phyloP scores from a whole-genome alignment of 331 rosid genomes.

The Saraca asoca region DNA sequence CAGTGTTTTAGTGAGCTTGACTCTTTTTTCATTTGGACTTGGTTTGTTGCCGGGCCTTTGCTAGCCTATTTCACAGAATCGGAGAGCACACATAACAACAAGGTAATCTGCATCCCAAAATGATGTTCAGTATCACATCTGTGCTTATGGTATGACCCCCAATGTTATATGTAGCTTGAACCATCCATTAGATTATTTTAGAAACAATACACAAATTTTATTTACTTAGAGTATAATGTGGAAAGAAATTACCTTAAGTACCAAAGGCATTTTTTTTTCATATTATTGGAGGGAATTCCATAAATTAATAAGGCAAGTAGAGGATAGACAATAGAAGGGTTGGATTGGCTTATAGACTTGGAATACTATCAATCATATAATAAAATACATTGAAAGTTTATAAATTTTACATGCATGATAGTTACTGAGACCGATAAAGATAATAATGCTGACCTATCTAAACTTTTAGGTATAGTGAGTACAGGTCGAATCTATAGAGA shows the following conservation, averaged over 20 bases:
- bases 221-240: slow-evolving; percentile 12
- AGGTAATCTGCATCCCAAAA: slow-evolving; percentile 83
- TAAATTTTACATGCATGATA: slow-evolving; percentile 87
- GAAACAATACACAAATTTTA: slow-evolving; percentile 13
- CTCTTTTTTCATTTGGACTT: too few species aligned
- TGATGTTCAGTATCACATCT: slow-evolving; percentile 71
- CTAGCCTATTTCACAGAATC: too few species aligned
- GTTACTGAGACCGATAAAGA: too few species aligned
- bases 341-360: slow-evolving; percentile 23
- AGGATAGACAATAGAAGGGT: slow-evolving; percentile 33
- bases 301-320: slow-evolving; percentile 76
- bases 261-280: slow-evolving; percentile 71
- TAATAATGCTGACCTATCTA: too few species aligned
- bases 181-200: slow-evolving; percentile 35
- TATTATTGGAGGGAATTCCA: slow-evolving; percentile 75
- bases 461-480: too few species aligned
- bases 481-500: too few species aligned
- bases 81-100: too few species aligned
- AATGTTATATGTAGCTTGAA: slow-evolving; percentile 85
- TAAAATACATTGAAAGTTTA: slow-evolving; percentile 13
- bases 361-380: slow-evolving; percentile 31
- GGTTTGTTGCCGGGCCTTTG: too few species aligned
- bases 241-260: slow-evolving; percentile 67
- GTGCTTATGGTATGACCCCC: slow-evolving; percentile 79
- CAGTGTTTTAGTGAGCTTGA: too few species aligned